phyloP scores from a whole-genome alignment of 306 rosid species.

The Malus domestica region ASM211411v1 NC_041800.1:31321733-31322232 shows the following conservation, averaged over 20 bases:
- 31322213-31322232: slow-evolving; percentile 34
- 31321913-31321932: not conserved
- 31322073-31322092: slow-evolving; percentile 36
- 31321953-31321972: slow-evolving; percentile 52
- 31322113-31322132: not conserved
- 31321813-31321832: slow-evolving; percentile 47
- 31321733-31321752: slow-evolving; percentile 36
- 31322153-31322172: not conserved
- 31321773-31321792: slow-evolving; percentile 35
- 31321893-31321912: too few species aligned
- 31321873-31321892: too few species aligned
- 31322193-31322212: slow-evolving; percentile 15
- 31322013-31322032: slow-evolving; percentile 40
- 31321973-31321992: slow-evolving; percentile 72
- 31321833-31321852: slow-evolving; percentile 58
- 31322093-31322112: slow-evolving; percentile 26
- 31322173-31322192: slow-evolving; percentile 21
- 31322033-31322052: slow-evolving; percentile 43
- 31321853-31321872: not conserved
- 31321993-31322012: slow-evolving; percentile 41
- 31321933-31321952: slow-evolving; percentile 70
- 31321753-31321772: slow-evolving; percentile 37
- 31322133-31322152: not conserved
- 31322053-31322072: slow-evolving; percentile 51
- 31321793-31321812: slow-evolving; percentile 42